Percentiles rank a stretch among this genome's conserved stretches.
Evolutionary conservation across 495 filamentous ascomycete genomes (phyloP).

Genomic region (Penicillium psychrofluorescens): DNA sequence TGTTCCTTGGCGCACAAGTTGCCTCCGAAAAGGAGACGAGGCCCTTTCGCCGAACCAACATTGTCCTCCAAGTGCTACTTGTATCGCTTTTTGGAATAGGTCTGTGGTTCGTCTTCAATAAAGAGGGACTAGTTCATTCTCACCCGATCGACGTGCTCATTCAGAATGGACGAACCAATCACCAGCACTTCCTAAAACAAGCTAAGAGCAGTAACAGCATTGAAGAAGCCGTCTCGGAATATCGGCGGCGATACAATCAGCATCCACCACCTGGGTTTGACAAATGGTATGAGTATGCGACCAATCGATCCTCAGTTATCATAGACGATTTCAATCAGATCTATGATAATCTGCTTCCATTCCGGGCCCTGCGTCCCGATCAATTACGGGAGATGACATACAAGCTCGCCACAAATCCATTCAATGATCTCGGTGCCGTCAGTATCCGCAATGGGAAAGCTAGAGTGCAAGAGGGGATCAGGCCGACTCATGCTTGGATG

Average conservation of each 20-base stretch:
- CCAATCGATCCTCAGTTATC: conserved; percentile 50
- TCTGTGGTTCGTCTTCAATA: conserved; percentile 20
- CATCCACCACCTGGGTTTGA: conserved; percentile 44
- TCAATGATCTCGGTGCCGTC: conserved; percentile 42
- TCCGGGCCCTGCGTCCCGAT: conserved; percentile 59
- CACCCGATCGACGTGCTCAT: conserved; percentile 47
- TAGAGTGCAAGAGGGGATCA: conserved; percentile 34
- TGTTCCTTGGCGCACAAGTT: conserved; percentile 24
- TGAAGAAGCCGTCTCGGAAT: conserved; percentile 32
- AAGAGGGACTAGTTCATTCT: conserved; percentile 19
- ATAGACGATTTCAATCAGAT: conserved; percentile 76
- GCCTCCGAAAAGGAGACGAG: conserved; percentile 24
- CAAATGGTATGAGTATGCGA: conserved; percentile 71
- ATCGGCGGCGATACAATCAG: conserved; percentile 37
- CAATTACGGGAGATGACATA: conserved; percentile 46
- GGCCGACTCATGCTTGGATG: conserved; percentile 50
- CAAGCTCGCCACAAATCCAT: conserved; percentile 36
- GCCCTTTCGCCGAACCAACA: conserved; percentile 22
- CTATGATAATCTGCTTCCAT: conserved; percentile 60
- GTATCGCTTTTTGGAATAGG: conserved; percentile 18
- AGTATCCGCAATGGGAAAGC: conserved; percentile 40
- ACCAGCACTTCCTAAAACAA: conserved; percentile 26
- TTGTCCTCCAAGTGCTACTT: conserved; percentile 20
- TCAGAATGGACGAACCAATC: conserved; percentile 27
- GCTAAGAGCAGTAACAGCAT: conserved; percentile 31